Base-by-base conservation (phyloP, 2,329 filamentous ascomycete species). In the Colletotrichum lentis region DNA sequence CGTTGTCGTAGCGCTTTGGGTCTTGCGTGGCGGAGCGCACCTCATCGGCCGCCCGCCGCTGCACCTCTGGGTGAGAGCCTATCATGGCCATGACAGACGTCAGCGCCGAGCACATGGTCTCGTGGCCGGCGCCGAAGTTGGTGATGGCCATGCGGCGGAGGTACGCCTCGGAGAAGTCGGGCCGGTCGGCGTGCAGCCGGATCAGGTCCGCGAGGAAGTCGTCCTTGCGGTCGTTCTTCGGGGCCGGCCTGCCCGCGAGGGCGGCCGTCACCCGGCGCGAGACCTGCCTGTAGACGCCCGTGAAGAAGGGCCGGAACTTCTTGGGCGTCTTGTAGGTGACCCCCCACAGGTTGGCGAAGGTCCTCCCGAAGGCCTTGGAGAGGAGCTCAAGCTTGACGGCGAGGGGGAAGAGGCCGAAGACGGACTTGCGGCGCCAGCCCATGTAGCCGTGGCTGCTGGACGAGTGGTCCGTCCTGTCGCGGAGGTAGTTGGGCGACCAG, bases 61-160 rank as follows among this genome's bases (percentile, higher is more conserved):
- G 80, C 0, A 79, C 74, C 0, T 73, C 71, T 0, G 71, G 46
- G 37, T 83, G 77, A 0, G 79, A 78, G 1, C 79, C 83, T 27
- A 87, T 76, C 78, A 84, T 80, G 54, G 82, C 76, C 54, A 87
- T 72, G 24, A 80, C 76, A 3, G 84, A 81, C 0, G 84, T 86
- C 7, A 86, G 72, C 0, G 84, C 84, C 1, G 84, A 84, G 12
- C 83, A 83, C 77, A 85, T 79, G 0, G 84, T 86, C 71, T 86
- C 84, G 67, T 86, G 84, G 0, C 84, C 84, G 1, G 84, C 84
- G 12, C 84, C 84, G 70, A 86, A 86, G 69, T 86, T 86, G 2
- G 84, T 86, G 2, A 85, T 77, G 2, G 82, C 83, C 77, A 86
- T 83, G 35, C 84, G 82, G 3, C 81, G 80, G 11, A 86, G 77